Base-by-base conservation (phyloP, 306 rosid genomes). In the Prunus salicina region DNA sequence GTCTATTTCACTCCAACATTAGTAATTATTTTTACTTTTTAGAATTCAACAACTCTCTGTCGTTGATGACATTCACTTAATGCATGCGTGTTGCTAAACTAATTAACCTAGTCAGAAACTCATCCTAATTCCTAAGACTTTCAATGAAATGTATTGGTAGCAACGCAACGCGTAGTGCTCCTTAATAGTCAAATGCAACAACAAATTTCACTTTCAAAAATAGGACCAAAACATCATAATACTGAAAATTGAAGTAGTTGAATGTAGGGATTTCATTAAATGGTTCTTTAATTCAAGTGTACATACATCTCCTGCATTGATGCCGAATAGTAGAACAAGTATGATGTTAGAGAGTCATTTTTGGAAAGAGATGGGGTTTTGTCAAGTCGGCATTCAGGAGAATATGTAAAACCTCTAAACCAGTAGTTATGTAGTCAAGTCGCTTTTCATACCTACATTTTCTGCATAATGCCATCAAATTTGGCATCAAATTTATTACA, bases 361-460 rank as follows among this genome's bases (percentile, higher is more conserved):
- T 73, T 73, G 28, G 67, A 67, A 67, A 57, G 50, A 34, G 27
- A 47, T 57, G 19, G 60, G 64, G 12, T 53, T 53, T 82, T 64
- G 56, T 24, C 34, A 73, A 82, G 75, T 77, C 63, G 24, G 11
- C 18, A 49, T 53, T 64, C 16, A 69, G 57, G 68, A 4, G 43
- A 68, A 74, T 14, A 25, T 15, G 49, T 34, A 52, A 68, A 62
- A 20, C n/a, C 51, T 38, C 51, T 38, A 38, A 38, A 38, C 43
- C 43, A 52, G 63, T 8, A 69, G 22, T 64, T 24, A 27, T 76
- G 57, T 61, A 66, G 81, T 66, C 78, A 67, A 62, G 67, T 76
- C 85, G 32, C 63, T 46, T 32, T 81, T 49, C 57, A 49, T 67
- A 64, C 78, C 78, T 79, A 51, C 30, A 55, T 41, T 65, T 65